phyloP scores from a whole-genome alignment of 1,139 yeast species.

The Wickerhamiella infanticola region DNA sequence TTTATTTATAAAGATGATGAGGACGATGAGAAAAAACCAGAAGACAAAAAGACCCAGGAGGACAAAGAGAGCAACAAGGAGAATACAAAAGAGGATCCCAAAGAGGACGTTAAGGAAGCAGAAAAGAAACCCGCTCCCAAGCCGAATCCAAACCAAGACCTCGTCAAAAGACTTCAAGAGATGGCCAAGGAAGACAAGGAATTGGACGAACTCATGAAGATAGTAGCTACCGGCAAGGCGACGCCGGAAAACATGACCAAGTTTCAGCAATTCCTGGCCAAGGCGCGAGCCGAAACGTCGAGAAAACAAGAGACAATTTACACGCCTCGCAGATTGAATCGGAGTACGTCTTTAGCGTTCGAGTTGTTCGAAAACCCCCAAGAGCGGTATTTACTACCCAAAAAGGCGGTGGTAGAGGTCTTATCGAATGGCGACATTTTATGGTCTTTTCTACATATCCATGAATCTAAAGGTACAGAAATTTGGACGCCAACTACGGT shows the following conservation, averaged over 20 bases:
- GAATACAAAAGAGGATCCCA: too few relatives aligned
- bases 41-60: not conserved
- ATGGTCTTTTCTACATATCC: slow-evolving; percentile 50
- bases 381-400: slow-evolving; percentile 60
- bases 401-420: slow-evolving; percentile 58
- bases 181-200: slow-evolving; percentile 63
- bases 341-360: slow-evolving; percentile 35
- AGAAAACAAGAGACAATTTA: slow-evolving; percentile 31
- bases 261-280: slow-evolving; percentile 61
- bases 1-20: slow-evolving; percentile 67
- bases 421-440: slow-evolving; percentile 36
- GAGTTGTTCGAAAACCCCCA: slow-evolving; percentile 73
- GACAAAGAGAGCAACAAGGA: not conserved
- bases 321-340: slow-evolving; percentile 6
- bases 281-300: slow-evolving; percentile 51
- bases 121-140: slow-evolving; percentile 5
- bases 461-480: slow-evolving; percentile 25
- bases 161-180: slow-evolving; percentile 68
- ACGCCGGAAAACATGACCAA: slow-evolving; percentile 50
- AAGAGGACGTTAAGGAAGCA: slow-evolving; percentile 2
- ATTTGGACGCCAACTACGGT: slow-evolving; percentile 45
- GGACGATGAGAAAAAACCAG: slow-evolving; percentile 12
- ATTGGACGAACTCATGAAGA: slow-evolving; percentile 56
- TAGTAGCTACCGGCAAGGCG: slow-evolving; percentile 72
- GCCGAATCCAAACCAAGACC: slow-evolving; percentile 37